A percentile compares a stretch with the other conserved stretches of the same genome.
Conservation (phyloP, 805 yeast genomes). For the Wickerhamomyces pijperi region DNA sequence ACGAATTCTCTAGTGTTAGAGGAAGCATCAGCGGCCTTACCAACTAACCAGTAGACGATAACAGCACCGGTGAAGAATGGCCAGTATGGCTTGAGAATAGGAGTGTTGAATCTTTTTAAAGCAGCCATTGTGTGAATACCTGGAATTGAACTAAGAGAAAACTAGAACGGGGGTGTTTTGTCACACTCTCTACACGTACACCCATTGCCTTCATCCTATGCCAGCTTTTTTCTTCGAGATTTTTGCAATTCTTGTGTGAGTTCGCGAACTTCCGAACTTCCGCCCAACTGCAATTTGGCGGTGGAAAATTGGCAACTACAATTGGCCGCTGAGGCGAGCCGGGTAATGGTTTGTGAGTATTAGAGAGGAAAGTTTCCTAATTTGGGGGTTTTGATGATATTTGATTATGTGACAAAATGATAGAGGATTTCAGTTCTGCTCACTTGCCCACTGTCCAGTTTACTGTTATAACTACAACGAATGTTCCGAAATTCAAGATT, state of each 20-base stretch:
- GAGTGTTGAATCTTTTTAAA: conserved; percentile 33
- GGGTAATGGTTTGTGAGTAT: too few species aligned
- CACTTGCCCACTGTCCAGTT: too few species aligned
- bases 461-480: too few species aligned
- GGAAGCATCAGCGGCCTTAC: conserved; percentile 58
- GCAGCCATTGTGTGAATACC: conserved; percentile 16
- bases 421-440: too few species aligned
- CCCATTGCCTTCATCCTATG: background rate
- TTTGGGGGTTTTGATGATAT: background rate
- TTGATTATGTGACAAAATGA: too few species aligned
- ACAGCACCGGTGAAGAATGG: conserved; percentile 83
- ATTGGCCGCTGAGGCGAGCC: background rate
- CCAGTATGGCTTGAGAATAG: conserved; percentile 61
- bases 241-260: background rate
- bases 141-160: too few species aligned
- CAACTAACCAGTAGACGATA: conserved; percentile 58
- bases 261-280: background rate
- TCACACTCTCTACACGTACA: background rate
- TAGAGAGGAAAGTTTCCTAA: background rate
- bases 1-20: conserved; percentile 69
- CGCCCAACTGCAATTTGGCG: too few species aligned
- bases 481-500: too few species aligned
- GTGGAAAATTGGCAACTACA: background rate
- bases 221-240: background rate
- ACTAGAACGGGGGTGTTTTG: too few species aligned